Percentiles rank a stretch among this genome's conserved stretches.
Evolutionary conservation across 495 filamentous ascomycete genomes (phyloP).

Genomic region (Neurospora sp.): DNA sequence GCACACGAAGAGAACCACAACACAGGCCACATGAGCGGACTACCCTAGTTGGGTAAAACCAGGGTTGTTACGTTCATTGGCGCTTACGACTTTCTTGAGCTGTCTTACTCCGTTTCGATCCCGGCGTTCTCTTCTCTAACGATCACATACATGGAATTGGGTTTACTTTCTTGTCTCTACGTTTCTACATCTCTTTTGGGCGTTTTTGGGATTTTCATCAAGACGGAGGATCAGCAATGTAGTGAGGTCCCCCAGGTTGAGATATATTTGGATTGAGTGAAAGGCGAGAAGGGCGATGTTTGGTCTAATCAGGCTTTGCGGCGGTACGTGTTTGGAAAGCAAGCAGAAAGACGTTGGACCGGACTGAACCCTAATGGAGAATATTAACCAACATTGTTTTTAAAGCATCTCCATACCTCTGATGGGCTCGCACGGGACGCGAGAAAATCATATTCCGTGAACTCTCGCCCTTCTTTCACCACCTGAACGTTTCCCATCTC

Average conservation of each 20-base stretch:
- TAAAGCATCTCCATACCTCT: neutral
- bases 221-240: neutral
- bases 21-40: neutral
- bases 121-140: neutral
- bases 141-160: neutral
- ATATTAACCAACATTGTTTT: neutral
- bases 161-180: neutral
- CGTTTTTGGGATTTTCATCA: neutral
- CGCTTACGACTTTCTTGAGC: neutral
- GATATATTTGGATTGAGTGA: neutral
- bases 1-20: neutral
- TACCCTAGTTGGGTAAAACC: neutral
- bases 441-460: neutral
- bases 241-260: neutral
- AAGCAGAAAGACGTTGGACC: neutral
- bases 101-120: neutral
- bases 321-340: neutral
- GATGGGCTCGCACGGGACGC: neutral
- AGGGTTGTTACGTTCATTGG: neutral
- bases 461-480: neutral
- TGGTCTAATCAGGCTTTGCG: neutral
- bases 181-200: neutral
- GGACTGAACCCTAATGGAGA: neutral
- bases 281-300: neutral
- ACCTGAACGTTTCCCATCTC: neutral